Evolutionary conservation across 2,329 filamentous ascomycete species (phyloP), one percentile per base, ranked within the genome.

Genomic region (Trichothecium sympodiale): DNA sequence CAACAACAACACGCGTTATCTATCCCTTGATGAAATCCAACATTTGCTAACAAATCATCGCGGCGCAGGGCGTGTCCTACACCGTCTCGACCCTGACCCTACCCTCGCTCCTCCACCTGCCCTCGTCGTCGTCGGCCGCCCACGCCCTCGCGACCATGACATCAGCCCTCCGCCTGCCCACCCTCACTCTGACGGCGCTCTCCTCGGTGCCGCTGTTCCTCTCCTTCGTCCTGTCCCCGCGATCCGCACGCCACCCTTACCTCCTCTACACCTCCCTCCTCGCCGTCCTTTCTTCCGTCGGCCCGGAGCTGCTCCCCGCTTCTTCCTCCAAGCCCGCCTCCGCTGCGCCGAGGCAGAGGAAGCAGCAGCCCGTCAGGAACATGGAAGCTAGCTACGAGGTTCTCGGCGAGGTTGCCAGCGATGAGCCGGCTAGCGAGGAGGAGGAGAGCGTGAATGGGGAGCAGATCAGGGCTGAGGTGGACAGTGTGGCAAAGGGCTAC

Each of bases 61-160:
- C 20, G n/a, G n/a, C 20, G 34, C 50, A 95, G 89, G 89, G 89
- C 58, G 73, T 91, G 40, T 94, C 88, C 35, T 93, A 89, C 64
- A 82, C 86, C 33, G 74, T 91, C 47, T 81, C 81, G 16, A 74
- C 77, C 40, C 65, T 93, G 44, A 78, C 84, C 17, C 74, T 94
- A 40, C 88, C 89, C 14, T 73, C 83, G 5, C 77, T 95, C 38
- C 77, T 89, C 48, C 73, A 77, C 37, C 81, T 95, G 33, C 83
- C 86, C 8, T 84, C 83, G 35, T 82, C 88, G 33, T 65, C 72
- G 39, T 66, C 71, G 36, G 84, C 83, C 43, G 70, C 77, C 32
- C 76, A 77, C 52, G 78, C 83, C 47, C 78, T 93, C 55, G 63
- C 71, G 45, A 74, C 76, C 50, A 71, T 93, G 41, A 71, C 74